phyloP scores from a whole-genome alignment of 805 yeast species.

The Ogataea methylovora region DNA sequence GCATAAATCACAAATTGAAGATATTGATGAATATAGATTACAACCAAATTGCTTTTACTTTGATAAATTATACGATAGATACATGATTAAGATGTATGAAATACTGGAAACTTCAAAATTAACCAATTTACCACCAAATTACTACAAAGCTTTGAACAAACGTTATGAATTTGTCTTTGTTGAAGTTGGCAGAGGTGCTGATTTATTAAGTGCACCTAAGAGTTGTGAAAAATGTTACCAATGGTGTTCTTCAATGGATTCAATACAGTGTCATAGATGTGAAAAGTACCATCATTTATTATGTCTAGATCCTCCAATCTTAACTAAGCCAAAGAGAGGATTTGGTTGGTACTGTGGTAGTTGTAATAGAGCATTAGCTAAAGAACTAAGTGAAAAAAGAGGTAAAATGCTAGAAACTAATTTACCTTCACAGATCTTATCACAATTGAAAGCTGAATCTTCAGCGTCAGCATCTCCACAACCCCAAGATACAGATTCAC shows the following conservation, averaged over 20 bases:
- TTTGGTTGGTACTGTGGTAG: conserved; percentile 86
- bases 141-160: conserved; percentile 52
- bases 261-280: conserved; percentile 79
- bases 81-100: conserved; percentile 77
- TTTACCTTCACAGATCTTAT: conserved; percentile 5
- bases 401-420: conserved; percentile 26
- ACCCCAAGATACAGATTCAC: not conserved
- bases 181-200: conserved; percentile 60
- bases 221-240: conserved; percentile 73
- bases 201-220: conserved; percentile 54
- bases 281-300: conserved; percentile 63
- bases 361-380: conserved; percentile 58
- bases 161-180: conserved; percentile 69
- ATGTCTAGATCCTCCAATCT: conserved; percentile 80
- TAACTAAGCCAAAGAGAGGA: conserved; percentile 75
- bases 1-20: conserved; percentile 59
- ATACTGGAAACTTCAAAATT: conserved; percentile 58
- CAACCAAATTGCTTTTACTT: conserved; percentile 74
- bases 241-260: conserved; percentile 73
- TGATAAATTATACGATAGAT: conserved; percentile 77
- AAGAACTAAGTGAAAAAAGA: conserved; percentile 27
- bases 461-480: not conserved
- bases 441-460: not conserved
- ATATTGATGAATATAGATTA: conserved; percentile 45
- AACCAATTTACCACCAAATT: conserved; percentile 51